Evolutionary conservation across 257 asterid species (phyloP), one percentile per base, ranked within the genome.

Genomic region (Mentha longifolia): DNA sequence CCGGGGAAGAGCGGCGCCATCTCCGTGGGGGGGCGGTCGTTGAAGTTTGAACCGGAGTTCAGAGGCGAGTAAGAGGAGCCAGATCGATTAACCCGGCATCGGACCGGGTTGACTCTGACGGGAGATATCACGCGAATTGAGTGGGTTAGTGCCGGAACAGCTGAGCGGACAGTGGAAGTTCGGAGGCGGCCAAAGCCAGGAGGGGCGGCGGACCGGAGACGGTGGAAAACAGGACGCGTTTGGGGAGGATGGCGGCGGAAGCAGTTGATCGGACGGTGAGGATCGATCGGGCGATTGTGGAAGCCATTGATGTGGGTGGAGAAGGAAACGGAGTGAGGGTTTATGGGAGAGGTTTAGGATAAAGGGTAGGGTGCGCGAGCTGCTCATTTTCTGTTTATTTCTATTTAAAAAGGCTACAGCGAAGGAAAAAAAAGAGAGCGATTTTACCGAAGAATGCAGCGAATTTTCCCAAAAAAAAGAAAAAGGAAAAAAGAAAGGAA

Each of bases 1-100:
- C 97, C 98, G 0, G 97, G 98, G 72, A 91, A 91, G 30, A 94
- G 92, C 70, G 98, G 97, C 39, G 98, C 98, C 90, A 94, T 85
- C 74, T 94, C 97, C 25, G 95, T 91, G 28, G 98, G 96, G 17
- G 95, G 96, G 3, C 96, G 96, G 85, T 91, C 97, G 79, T 88
- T 85, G 80, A 83, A 84, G 73, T 85, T 87, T 41, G 96, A 83
- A 17, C 96, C 92, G 59, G 95, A 87, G 60, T 89, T 91, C 68
- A 93, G 80, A 5, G 98, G 97, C 52, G 97, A 91, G 82, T 91
- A 93, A 0, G 82, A 78, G 7, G 96, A 80, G 2, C 95, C 97
- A 20, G 96, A 86, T 2, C 96, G 82, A 55, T 87, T 85, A 20
- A 87, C 91, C 64, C 92, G 78, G 83, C 96, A 93, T 20, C 95